Evolutionary conservation across 192 early-diverging fungal genomes (phyloP).

Genomic region (Cetraspora pellucida): DNA sequence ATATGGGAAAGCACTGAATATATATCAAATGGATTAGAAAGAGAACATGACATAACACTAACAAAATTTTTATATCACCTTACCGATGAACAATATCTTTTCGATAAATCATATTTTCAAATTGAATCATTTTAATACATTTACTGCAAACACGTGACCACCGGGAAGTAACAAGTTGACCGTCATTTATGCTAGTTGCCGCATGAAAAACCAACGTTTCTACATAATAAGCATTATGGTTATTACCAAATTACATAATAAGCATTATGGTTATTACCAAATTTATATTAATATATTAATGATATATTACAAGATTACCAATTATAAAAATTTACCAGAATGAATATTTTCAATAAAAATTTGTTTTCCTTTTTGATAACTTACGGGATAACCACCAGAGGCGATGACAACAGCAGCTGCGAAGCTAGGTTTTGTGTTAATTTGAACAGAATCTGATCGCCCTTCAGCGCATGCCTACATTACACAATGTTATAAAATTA

Average conservation of each 20-base stretch:
- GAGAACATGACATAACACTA: neutral
- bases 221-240: neutral
- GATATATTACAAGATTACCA: too few relatives aligned
- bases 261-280: too few relatives aligned
- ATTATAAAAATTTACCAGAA: conserved; percentile 40
- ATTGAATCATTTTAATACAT: conserved; percentile 66
- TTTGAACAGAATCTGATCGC: conserved; percentile 82
- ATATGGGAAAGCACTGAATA: conserved; percentile 48
- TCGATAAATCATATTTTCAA: conserved; percentile 87
- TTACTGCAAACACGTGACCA: conserved; percentile 92
- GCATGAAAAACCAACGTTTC: conserved; percentile 88
- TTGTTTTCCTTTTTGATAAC: conserved; percentile 77
- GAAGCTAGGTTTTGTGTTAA: conserved; percentile 70
- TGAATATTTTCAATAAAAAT: conserved; percentile 64
- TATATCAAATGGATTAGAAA: neutral
- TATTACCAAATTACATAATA: too few relatives aligned
- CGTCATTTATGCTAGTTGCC: conserved; percentile 68
- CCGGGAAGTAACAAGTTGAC: conserved; percentile 81
- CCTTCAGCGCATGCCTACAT: conserved; percentile 78
- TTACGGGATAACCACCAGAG: conserved; percentile 90
- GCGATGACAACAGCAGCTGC: conserved; percentile 94
- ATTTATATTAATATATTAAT: too few relatives aligned
- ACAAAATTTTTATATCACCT: too few relatives aligned
- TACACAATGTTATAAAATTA: conserved; percentile 13
- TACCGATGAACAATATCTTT: conserved; percentile 88